phyloP scores from a whole-genome alignment of 2,329 filamentous ascomycete species.

The Lachnellula occidentalis region DNA sequence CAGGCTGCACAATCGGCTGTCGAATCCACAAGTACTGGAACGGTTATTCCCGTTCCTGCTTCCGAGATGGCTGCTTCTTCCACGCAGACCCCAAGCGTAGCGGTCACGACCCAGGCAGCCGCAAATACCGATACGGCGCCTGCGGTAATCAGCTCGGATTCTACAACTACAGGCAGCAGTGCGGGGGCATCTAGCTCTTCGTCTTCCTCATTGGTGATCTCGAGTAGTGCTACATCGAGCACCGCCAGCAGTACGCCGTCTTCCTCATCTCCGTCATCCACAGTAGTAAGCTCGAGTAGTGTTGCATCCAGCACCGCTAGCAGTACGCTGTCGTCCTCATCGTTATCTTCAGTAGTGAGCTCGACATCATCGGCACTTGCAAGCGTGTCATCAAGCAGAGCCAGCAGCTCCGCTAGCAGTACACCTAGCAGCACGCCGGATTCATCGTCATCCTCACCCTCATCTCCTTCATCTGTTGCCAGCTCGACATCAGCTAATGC shows the following conservation, averaged over 20 bases:
- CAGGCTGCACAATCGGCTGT: conserved; percentile 4
- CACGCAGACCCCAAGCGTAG: conserved; percentile 7
- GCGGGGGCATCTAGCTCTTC: background rate
- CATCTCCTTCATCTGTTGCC: background rate
- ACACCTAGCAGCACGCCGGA: background rate
- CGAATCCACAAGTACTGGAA: conserved; percentile 8
- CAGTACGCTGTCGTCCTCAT: background rate
- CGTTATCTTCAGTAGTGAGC: background rate
- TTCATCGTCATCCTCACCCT: background rate
- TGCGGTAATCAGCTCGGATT: background rate
- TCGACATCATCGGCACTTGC: background rate
- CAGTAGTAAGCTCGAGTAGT: background rate
- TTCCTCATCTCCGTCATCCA: background rate
- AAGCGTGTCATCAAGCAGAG: background rate
- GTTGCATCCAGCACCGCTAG: too few relatives aligned
- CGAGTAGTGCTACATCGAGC: background rate
- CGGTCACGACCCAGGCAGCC: conserved; percentile 7
- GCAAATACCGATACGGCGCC: conserved; percentile 5
- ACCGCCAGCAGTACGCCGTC: too few relatives aligned
- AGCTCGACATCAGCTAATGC: background rate
- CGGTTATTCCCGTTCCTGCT: conserved; percentile 5
- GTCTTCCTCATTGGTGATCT: background rate
- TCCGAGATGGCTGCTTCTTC: conserved; percentile 7
- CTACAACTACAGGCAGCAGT: background rate
- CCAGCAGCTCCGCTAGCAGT: background rate